Evolutionary conservation across 169 alveolate genomes (phyloP), one percentile per base, ranked within the genome.

Genomic region (Miamiensis avidus): DNA sequence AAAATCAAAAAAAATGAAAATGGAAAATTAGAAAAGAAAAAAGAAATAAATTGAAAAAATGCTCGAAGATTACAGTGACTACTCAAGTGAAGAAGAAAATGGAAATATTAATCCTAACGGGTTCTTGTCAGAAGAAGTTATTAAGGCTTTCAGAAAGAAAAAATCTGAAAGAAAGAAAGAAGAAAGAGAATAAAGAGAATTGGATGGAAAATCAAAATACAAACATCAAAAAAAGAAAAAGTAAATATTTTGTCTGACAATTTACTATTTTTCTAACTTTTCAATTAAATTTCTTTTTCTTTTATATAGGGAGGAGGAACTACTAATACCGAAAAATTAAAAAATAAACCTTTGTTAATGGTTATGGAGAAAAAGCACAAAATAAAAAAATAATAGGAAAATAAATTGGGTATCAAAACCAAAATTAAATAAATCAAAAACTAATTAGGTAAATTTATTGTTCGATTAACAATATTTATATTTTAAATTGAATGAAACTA

Each of bases 271-370:
- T 11, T 4, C 69, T 49, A 49, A 49, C 69, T 49, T 49, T 49
- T 11, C 4, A 11, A 11, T 49, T 11, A 11, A 49, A 49, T 49
- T 49, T 49, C 20, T 49, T 49, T 11, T 49, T 49, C 20, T 11
- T 49, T 49, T 49, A 11, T 11, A 11, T 49, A 49, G 69, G 88
- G 89, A 1, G 76, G 84, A 31, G 93, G 93, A 72, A 77, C 79
- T 31, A 82, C 94, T 34, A 89, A 92, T 34, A 90, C 85, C 34
- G 91, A 89, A 74, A 88, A 89, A 83, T 75, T 74, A 29, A 90
- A 90, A 76, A 79, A 83, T 73, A 92, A 92, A 69, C 94, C 94
- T 73, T 75, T 90, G 49, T 6, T 30, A 29, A 92, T 92, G 96
- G 85, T 92, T 27, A 88, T 83, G 82, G 89, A 83, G 1, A 92